Percentiles rank a stretch among this genome's conserved stretches.
Evolutionary conservation across 768 basidiomycete genomes (phyloP).

Genomic region (Pleurotus giganteus): DNA sequence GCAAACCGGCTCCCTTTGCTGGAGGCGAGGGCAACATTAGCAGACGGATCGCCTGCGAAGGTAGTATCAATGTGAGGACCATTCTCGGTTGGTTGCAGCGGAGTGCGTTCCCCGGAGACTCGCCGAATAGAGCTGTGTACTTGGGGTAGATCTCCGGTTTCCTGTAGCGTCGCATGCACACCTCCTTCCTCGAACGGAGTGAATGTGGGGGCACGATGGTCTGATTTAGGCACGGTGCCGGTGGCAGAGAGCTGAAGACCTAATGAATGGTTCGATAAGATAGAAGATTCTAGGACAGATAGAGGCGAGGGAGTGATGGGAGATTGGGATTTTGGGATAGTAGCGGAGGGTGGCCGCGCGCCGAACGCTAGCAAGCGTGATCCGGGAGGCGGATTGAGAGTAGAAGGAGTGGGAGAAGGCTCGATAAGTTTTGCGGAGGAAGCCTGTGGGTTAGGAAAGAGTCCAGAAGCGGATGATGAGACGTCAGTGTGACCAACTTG

Average conservation of each 20-base stretch:
- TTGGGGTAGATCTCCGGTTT: constrained; percentile 2
- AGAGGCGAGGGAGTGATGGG: not conserved
- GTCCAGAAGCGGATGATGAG: constrained; percentile 6
- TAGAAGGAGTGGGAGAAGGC: constrained; percentile 16
- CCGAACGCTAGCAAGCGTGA: constrained; percentile 49
- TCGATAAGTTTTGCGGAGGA: constrained; percentile 8
- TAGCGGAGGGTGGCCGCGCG: constrained; percentile 26
- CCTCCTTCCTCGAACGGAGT: constrained; percentile 65
- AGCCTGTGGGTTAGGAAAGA: constrained; percentile 8
- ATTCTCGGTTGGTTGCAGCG: constrained; percentile 4
- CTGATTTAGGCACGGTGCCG: constrained; percentile 23
- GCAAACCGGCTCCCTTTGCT: constrained; percentile 82
- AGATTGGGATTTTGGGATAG: constrained; percentile 13
- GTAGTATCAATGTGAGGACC: not conserved
- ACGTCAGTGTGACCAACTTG: not conserved
- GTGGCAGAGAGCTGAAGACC: constrained; percentile 17
- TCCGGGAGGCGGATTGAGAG: constrained; percentile 48
- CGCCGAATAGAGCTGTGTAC: constrained; percentile 16
- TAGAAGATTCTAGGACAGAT: not conserved
- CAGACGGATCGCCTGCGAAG: constrained; percentile 5
- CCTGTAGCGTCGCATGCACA: no score
- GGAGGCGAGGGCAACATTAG: constrained; percentile 34
- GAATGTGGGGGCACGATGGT: constrained; percentile 39
- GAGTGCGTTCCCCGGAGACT: constrained; percentile 13
- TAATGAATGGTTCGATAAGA: constrained; percentile 10